These are phyloP conservation scores for Bipolaris cookei DNA, from an alignment of 2,329 filamentous ascomycete genomes.

Conservation along the genomic window DNA sequence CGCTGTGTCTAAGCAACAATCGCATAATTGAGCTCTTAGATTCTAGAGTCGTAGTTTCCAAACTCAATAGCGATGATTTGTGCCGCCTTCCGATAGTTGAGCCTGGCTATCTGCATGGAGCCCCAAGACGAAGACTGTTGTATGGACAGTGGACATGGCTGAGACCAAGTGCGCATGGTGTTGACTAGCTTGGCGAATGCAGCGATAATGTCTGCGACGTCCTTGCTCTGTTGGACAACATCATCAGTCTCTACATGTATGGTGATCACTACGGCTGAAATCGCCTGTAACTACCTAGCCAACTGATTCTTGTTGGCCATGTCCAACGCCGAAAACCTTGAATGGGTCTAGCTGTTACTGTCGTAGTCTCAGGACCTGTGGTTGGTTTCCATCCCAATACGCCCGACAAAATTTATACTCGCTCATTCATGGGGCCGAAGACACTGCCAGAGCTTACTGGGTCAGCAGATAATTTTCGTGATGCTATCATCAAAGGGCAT, in stretches of 20 bases:
- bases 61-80: conserved; percentile 50
- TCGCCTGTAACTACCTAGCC: conserved; percentile 53
- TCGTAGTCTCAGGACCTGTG: conserved; percentile 52
- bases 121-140: too few species aligned
- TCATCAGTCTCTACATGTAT: conserved; percentile 58
- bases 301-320: conserved; percentile 54
- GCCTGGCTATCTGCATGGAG: too few species aligned
- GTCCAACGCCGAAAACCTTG: conserved; percentile 53
- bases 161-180: conserved; percentile 49
- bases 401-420: conserved; percentile 50
- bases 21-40: conserved; percentile 50
- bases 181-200: conserved; percentile 49
- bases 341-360: conserved; percentile 55
- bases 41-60: conserved; percentile 46
- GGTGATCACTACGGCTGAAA: conserved; percentile 55
- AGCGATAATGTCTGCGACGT: conserved; percentile 47
- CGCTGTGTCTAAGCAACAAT: conserved; percentile 50
- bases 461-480: conserved; percentile 56
- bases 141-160: too few species aligned
- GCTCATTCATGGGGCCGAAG: conserved; percentile 50
- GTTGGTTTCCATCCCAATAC: conserved; percentile 37
- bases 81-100: conserved; percentile 42
- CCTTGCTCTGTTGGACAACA: conserved; percentile 49
- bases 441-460: conserved; percentile 52
- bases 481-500: conserved; percentile 57